These are phyloP conservation scores for Trebouxia sp. DNA, from an alignment of 139 green algal genomes.

Conservation along the genomic window DNA sequence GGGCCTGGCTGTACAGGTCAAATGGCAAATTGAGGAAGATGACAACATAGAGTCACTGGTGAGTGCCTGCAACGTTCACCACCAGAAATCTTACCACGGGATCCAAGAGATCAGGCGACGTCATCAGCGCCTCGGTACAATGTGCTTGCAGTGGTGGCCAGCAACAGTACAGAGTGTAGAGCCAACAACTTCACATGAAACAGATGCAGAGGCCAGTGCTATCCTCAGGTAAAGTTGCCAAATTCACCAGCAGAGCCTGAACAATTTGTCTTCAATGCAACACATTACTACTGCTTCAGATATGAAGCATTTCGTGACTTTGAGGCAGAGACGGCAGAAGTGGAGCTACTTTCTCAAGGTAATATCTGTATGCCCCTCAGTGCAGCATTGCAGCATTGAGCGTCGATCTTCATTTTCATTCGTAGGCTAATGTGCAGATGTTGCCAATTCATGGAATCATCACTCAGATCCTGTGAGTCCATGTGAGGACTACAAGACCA, in stretches of 20 bases:
- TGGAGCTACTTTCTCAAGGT: not conserved
- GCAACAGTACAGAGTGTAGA: not conserved
- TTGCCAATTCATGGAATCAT: not conserved
- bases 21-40: slow-evolving; percentile 7
- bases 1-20: not conserved
- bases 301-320: slow-evolving; percentile 16
- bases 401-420: too few relatives aligned
- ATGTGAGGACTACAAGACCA: not conserved
- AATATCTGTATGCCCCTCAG: not conserved
- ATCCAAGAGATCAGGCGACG: not conserved
- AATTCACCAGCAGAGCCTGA: too few relatives aligned
- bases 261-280: not conserved
- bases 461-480: not conserved
- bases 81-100: too few relatives aligned
- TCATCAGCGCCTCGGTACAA: not conserved
- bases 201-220: not conserved
- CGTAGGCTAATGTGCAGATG: too few relatives aligned
- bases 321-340: slow-evolving; percentile 10
- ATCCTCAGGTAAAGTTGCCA: not conserved
- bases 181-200: not conserved
- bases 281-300: not conserved
- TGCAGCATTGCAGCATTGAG: not conserved
- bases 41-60: slow-evolving; percentile 1
- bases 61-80: not conserved
- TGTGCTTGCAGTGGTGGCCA: slow-evolving; percentile 14